Evolutionary conservation across 768 basidiomycete species (phyloP), one percentile per base, ranked within the genome.

Genomic region (Kwoniella dejecticola): DNA sequence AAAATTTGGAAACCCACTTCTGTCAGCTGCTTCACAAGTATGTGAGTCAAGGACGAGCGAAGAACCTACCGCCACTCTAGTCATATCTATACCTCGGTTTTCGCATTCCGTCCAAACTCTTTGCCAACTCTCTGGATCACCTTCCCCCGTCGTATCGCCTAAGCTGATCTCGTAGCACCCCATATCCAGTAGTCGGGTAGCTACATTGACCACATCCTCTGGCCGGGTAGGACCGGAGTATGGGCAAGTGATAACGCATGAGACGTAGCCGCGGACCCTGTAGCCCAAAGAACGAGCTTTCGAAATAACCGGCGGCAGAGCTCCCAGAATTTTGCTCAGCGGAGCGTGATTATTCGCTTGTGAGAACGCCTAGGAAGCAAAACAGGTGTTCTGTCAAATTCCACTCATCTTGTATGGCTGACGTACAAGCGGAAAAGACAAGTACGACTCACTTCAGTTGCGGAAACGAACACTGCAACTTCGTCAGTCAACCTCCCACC

Each of bases 111-210:
- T 84, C 47, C 96, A 80, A 81, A 97, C 85, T 64, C 82, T 80
- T 5, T 82, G 78, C 29, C 94, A 84, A 38, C 84, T 84, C 24
- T 81, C 79, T 0, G 93, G 91, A 46, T 87, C 89, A 1, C 89
- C 94, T 47, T 86, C 85, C 0, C 94, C 94, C 1, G 90, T 89
- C 2, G 94, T 98, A 75, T 98, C 95, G 0, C 91, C 92, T 21
- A 97, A 80, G 69, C 69, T 69, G 50, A 94, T 85, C 77, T 98
- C 90, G 76, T 95, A 95, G 75, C 91, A 95, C 0, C 94, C 94
- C 89, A 96, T 93, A 61, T 90, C 86, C 4, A 86, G 62, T 33
- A 98, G 76, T 65, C 84, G 86, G 64, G 84, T 84, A 0, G 90
- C 81, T 23, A 95, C 85, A 38, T 88, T 85, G 52, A 85, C 82